Percentiles rank a stretch among this genome's conserved stretches.
Conservation (phyloP, 2,329 filamentous ascomycete species). For the Trichoderma breve region DNA sequence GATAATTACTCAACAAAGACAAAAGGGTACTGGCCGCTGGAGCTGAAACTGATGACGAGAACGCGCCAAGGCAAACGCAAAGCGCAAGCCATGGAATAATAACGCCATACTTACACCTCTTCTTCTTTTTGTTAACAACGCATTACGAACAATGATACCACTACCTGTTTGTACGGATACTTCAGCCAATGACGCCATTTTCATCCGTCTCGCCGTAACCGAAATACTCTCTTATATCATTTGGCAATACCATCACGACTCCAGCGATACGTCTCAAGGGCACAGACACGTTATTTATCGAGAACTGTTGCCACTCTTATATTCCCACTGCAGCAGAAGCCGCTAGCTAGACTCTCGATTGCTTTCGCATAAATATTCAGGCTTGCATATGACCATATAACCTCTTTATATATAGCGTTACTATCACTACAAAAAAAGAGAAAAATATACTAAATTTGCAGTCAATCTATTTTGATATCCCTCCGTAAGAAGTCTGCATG, state of each 20-base stretch:
- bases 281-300: background rate
- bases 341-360: background rate
- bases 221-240: background rate
- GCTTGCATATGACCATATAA: background rate
- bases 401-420: background rate
- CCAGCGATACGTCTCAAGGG: background rate
- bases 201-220: background rate
- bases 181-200: background rate
- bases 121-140: background rate
- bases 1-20: conserved; percentile 43
- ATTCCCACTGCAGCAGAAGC: background rate
- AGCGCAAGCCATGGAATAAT: conserved; percentile 31
- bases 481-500: background rate
- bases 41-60: conserved; percentile 61
- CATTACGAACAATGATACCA: background rate
- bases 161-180: background rate
- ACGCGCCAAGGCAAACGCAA: conserved; percentile 50
- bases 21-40: conserved; percentile 57
- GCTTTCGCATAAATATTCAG: background rate
- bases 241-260: background rate
- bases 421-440: background rate
- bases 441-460: background rate
- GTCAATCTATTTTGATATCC: background rate
- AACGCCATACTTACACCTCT: background rate
- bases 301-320: background rate